Conservation (phyloP, 495 filamentous ascomycete species). For the Collariella sp. region DNA sequence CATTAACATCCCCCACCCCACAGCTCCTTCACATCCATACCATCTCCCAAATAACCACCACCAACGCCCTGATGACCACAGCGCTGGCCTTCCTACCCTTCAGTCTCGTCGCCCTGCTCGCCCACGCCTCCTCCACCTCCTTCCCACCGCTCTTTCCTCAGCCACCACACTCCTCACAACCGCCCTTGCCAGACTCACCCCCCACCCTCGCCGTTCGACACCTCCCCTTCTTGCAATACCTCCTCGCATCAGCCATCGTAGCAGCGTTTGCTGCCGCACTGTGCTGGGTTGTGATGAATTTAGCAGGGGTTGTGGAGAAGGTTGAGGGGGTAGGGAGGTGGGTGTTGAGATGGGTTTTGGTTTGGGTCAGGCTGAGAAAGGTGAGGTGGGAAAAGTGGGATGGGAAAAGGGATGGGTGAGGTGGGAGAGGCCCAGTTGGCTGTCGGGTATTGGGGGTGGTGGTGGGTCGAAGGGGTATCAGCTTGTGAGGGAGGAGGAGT, state of each 20-base stretch:
- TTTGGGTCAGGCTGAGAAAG: neutral
- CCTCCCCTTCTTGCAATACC: neutral
- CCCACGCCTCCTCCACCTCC: neutral
- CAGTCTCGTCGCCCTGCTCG: neutral
- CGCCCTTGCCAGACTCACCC: too few species aligned
- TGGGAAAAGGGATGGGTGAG: neutral
- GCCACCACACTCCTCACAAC: neutral
- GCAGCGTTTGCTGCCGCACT: neutral
- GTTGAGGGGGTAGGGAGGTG: neutral
- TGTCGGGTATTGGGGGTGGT: neutral
- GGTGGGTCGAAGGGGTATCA: neutral
- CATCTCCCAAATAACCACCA: neutral
- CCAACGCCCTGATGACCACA: neutral
- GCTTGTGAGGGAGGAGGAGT: too few species aligned
- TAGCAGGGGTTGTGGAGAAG: neutral
- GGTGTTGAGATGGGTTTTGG: neutral
- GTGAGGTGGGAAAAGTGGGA: neutral
- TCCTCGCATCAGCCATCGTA: neutral
- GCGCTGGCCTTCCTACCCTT: neutral
- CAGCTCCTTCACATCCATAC: neutral
- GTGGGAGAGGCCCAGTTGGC: neutral
- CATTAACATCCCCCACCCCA: neutral
- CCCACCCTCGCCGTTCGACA: too few species aligned
- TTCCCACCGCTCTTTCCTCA: neutral
- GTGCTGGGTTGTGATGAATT: neutral